Percentiles rank a stretch among this genome's conserved stretches.
Evolutionary conservation across 106 monocot genomes (phyloP).

Genomic region (Vanilla planifolia): DNA sequence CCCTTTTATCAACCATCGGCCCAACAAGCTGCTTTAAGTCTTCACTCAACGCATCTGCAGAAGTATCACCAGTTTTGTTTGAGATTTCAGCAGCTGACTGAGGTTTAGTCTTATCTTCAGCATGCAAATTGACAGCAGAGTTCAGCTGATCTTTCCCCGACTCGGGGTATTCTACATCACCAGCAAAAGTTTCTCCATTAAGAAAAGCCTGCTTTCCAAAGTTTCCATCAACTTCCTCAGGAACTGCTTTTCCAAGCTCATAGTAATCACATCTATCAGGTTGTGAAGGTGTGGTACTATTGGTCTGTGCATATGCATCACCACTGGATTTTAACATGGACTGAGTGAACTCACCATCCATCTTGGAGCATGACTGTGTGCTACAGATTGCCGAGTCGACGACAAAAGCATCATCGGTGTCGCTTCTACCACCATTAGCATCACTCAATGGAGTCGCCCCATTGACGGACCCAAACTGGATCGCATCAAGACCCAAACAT

Average conservation of each 20-base stretch:
- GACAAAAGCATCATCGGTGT: constrained; percentile 62
- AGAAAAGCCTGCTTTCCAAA: constrained; percentile 1
- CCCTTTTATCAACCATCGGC: neutral
- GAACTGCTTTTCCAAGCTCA: constrained; percentile 11
- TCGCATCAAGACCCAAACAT: constrained; percentile 58
- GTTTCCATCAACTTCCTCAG: constrained; percentile 20
- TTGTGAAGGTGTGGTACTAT: constrained; percentile 3
- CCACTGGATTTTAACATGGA: constrained; percentile 12
- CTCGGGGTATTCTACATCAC: neutral
- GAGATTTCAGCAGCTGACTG: neutral
- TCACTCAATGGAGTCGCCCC: constrained; percentile 29
- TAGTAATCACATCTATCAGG: constrained; percentile 13
- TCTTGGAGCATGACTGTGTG: constrained; percentile 60
- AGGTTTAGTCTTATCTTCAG: constrained; percentile 2
- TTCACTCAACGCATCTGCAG: constrained; percentile 6
- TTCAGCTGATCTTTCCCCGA: constrained; percentile 5
- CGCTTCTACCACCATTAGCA: constrained; percentile 50
- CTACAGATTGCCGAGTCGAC: constrained; percentile 69
- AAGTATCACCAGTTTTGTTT: constrained; percentile 2
- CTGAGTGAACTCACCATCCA: constrained; percentile 34
- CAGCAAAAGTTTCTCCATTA: neutral
- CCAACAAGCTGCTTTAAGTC: neutral
- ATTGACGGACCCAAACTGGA: constrained; percentile 25
- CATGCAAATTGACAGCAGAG: neutral
- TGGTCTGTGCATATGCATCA: constrained; percentile 21